phyloP scores from a whole-genome alignment of 1,284 basidiomycete genomes.

The Microbotryum intermedium region DNA sequence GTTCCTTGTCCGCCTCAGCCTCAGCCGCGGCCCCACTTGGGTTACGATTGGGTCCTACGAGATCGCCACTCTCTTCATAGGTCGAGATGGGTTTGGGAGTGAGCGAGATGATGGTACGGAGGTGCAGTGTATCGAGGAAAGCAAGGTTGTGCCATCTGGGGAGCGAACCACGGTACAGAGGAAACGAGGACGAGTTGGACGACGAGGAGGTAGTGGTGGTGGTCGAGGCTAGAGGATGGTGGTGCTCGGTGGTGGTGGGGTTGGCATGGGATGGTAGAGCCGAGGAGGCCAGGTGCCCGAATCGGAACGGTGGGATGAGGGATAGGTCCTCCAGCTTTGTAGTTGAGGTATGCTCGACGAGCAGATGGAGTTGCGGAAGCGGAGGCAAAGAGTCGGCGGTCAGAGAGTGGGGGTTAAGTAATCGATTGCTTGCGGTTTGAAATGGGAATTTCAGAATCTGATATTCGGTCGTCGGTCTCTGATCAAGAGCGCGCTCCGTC shows the following conservation, averaged over 20 bases:
- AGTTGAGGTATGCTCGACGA: not conserved
- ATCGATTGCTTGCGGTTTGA: too few species aligned
- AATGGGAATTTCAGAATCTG: too few species aligned
- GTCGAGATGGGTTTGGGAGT: conserved; percentile 1
- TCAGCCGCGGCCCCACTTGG: not conserved
- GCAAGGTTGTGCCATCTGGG: conserved; percentile 6
- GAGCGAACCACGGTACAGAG: conserved; percentile 8
- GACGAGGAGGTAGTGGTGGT: not conserved
- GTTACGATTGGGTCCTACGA: too few species aligned
- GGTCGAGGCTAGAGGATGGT: too few species aligned
- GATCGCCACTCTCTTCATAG: not conserved
- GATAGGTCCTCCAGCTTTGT: not conserved
- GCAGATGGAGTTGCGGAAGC: too few species aligned
- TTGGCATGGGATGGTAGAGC: not conserved
- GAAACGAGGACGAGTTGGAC: not conserved
- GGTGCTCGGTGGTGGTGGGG: too few species aligned
- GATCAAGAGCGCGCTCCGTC: too few species aligned
- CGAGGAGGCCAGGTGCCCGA: not conserved
- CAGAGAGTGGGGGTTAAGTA: too few species aligned
- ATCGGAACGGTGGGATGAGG: conserved; percentile 2
- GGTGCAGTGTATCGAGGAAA: conserved; percentile 7
- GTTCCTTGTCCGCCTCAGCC: not conserved
- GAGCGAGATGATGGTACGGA: conserved; percentile 5
- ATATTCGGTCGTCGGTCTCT: too few species aligned
- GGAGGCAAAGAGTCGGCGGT: too few species aligned